Conservation (phyloP, 306 rosid species). For the Dalbergia cultrata region DNA sequence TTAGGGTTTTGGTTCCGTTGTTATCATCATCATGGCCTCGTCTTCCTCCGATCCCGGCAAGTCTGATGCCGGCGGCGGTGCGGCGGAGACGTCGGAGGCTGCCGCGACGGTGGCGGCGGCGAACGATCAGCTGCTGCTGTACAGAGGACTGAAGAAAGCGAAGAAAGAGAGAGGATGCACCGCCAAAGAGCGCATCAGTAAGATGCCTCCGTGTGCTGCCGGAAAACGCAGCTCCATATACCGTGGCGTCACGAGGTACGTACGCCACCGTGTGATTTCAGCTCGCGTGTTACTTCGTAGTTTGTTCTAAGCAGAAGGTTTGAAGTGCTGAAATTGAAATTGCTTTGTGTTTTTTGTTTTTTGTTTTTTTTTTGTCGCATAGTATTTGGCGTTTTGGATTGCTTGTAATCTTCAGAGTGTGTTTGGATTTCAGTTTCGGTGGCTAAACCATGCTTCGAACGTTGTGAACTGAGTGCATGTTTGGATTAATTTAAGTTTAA, state of each 20-base stretch:
- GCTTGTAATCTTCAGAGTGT: background rate
- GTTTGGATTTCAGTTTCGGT: background rate
- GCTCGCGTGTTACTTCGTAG: background rate
- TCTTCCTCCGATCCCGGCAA: slow-evolving; percentile 88
- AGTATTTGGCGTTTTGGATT: background rate
- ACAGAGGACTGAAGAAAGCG: slow-evolving; percentile 88
- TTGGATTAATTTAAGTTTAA: background rate
- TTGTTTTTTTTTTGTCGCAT: background rate
- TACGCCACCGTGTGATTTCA: background rate
- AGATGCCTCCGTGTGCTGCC: slow-evolving; percentile 98
- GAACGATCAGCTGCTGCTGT: slow-evolving; percentile 75
- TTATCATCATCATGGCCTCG: slow-evolving; percentile 72
- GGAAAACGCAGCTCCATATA: slow-evolving; percentile 98
- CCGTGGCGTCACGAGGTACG: slow-evolving; percentile 96
- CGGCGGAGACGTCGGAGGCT: slow-evolving; percentile 46
- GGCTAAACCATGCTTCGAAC: background rate
- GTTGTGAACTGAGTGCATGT: background rate
- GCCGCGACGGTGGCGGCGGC: slow-evolving; percentile 49
- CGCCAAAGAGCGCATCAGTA: slow-evolving; percentile 97
- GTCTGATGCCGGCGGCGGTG: slow-evolving; percentile 53
- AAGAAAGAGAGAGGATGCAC: slow-evolving; percentile 97
- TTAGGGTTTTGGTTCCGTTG: slow-evolving; percentile 40
- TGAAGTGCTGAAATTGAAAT: background rate
- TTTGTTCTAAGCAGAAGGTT: background rate
- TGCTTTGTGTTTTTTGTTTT: background rate